phyloP scores from a whole-genome alignment of 495 filamentous ascomycete genomes.

The Penicillium paxilli region DNA sequence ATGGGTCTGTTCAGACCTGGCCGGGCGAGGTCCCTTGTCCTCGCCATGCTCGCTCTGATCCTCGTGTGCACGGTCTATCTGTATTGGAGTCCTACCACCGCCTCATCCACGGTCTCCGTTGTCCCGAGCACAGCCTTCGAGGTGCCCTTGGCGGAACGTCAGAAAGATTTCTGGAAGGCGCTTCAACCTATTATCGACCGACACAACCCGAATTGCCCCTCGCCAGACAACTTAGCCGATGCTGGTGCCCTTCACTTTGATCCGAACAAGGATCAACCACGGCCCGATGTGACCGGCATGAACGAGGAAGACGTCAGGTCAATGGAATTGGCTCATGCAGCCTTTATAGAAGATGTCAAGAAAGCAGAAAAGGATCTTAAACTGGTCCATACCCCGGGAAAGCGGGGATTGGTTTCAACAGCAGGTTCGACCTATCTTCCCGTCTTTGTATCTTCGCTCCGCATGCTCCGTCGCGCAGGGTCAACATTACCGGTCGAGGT shows the following conservation, averaged over 20 bases:
- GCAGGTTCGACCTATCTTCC: slow-evolving; percentile 48
- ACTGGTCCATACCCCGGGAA: slow-evolving; percentile 43
- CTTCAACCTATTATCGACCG: slow-evolving; percentile 35
- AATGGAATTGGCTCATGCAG: slow-evolving; percentile 45
- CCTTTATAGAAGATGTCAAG: slow-evolving; percentile 40
- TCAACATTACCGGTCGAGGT: slow-evolving; percentile 59
- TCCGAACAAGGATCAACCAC: slow-evolving; percentile 26
- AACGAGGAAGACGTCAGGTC: slow-evolving; percentile 29
- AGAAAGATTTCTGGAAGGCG: slow-evolving; percentile 42
- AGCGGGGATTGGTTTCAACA: slow-evolving; percentile 57
- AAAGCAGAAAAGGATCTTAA: slow-evolving; percentile 27
- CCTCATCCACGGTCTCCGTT: slow-evolving; percentile 34
- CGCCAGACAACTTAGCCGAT: slow-evolving; percentile 27
- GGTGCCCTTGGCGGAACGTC: slow-evolving; percentile 36
- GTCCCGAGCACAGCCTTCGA: slow-evolving; percentile 41
- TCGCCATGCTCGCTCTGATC: slow-evolving; percentile 28
- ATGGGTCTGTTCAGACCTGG: slow-evolving; percentile 36
- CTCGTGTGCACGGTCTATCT: slow-evolving; percentile 41
- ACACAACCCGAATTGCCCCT: slow-evolving; percentile 31
- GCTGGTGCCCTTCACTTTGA: slow-evolving; percentile 31
- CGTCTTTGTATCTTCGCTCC: slow-evolving; percentile 51
- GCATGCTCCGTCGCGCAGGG: slow-evolving; percentile 58
- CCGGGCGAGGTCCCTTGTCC: slow-evolving; percentile 32
- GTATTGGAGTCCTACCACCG: slow-evolving; percentile 36
- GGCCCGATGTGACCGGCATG: slow-evolving; percentile 37